Base-by-base conservation (phyloP, 139 green algal species). In the Diplosphaera chodatii region DNA sequence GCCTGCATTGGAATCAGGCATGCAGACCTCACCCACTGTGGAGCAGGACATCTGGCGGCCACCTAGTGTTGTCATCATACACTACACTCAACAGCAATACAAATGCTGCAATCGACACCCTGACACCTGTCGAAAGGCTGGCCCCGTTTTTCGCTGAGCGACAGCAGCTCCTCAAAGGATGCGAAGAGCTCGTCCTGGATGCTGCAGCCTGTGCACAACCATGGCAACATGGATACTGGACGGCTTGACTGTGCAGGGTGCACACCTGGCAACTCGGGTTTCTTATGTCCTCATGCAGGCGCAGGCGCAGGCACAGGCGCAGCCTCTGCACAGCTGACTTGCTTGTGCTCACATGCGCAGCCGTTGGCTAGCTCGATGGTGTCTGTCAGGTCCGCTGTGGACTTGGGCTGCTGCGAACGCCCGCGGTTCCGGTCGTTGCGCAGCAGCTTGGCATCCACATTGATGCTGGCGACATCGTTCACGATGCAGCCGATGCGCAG, bases 311-410 rank as follows among this genome's bases (percentile, higher is more conserved):
- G n/a, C n/a, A n/a, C n/a, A n/a, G n/a, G n/a, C n/a, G n/a, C n/a
- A n/a, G n/a, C n/a, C n/a, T n/a, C n/a, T n/a, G n/a, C n/a, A n/a
- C n/a, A 59, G 48, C 48, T 27, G 10, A 59, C 48, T 5, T 59
- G 3, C 3, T n/a, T 21, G 4, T n/a, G 48, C 48, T 59, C 71
- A 94, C 92, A 97, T 68, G 92, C 92, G 66, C 92, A 97, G 55
- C 93, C 93, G 70, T 98, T 98, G 15, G 86, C 80, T 31, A 98
- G 83, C 84, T 98, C 91, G n/a, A 98, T 91, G 0, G 92, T 98
- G 75, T 97, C 92, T 5, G 90, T 88, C 10, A 98, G 84, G 75
- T 96, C 93, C 18, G 80, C 59, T 1, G 86, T 80, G 8, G 80
- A 72, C 28, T 77, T 81, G 23, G 23, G 64, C 29, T 74, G 68